A percentile compares a stretch with the other conserved stretches of the same genome.
phyloP scores from a whole-genome alignment of 495 filamentous ascomycete species.

The Podospora anserina region DNA sequence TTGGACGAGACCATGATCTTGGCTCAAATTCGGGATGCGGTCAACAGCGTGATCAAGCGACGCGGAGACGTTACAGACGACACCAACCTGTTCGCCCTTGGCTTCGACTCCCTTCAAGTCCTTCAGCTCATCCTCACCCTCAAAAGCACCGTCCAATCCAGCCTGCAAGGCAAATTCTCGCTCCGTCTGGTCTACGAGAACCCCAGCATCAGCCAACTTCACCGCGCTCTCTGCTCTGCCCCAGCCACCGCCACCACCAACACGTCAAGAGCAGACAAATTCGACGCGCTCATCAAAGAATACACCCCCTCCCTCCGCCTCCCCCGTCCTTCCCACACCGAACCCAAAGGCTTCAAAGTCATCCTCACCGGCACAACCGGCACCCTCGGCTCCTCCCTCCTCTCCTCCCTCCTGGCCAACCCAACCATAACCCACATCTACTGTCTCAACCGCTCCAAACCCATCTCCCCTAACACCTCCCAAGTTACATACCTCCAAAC shows the following conservation, averaged over 20 bases:
- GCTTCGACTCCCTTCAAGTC: conserved; percentile 11
- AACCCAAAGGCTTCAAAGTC: conserved; percentile 23
- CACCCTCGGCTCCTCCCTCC: conserved; percentile 45
- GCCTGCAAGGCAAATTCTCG: neutral
- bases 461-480: conserved; percentile 2
- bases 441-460: conserved; percentile 46
- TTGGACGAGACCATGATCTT: neutral
- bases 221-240: too few species aligned
- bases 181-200: conserved; percentile 8
- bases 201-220: conserved; percentile 4
- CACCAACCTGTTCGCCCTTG: conserved; percentile 6
- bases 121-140: conserved; percentile 8
- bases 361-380: conserved; percentile 52
- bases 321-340: neutral
- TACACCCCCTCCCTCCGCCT: neutral
- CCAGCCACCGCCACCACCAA: neutral
- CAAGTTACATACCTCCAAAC: conserved; percentile 9
- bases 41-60: neutral
- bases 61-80: neutral
- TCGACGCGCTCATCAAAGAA: conserved; percentile 10
- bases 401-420: conserved; percentile 32
- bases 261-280: conserved; percentile 7
- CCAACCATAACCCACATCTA: conserved; percentile 35
- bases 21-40: neutral
- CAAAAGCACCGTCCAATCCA: neutral